Evolutionary conservation across 1,284 basidiomycete species (phyloP).

Genomic region (Pseudozyma thailandica): DNA sequence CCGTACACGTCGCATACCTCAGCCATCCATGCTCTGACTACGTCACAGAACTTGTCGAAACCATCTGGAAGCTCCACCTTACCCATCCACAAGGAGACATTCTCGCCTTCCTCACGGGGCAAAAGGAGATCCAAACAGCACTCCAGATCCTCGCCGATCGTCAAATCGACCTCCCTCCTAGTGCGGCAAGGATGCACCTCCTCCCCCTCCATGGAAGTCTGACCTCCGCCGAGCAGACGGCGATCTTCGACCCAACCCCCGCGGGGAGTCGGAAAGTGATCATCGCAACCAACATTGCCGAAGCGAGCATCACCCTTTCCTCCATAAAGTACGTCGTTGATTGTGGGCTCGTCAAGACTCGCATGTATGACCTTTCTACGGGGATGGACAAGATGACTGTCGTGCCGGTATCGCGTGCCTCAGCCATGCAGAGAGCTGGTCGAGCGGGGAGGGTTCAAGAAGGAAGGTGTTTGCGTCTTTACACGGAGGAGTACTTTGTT

Average conservation of each 20-base stretch:
- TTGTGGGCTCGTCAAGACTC: constrained; percentile 90
- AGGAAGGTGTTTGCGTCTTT: constrained; percentile 93
- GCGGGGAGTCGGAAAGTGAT: constrained; percentile 84
- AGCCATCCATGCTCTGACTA: constrained; percentile 67
- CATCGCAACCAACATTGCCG: constrained; percentile 94
- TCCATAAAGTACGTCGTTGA: constrained; percentile 96
- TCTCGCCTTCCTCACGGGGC: constrained; percentile 69
- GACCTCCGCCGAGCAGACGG: constrained; percentile 83
- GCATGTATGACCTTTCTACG: constrained; percentile 40
- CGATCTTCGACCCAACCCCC: constrained; percentile 81
- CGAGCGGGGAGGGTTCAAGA: constrained; percentile 72
- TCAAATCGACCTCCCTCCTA: constrained; percentile 74
- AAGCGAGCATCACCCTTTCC: constrained; percentile 95
- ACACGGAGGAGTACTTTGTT: constrained; percentile 76
- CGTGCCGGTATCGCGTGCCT: constrained; percentile 67
- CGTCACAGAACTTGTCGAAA: constrained; percentile 66
- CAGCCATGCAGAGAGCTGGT: constrained; percentile 68
- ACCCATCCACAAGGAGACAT: constrained; percentile 73
- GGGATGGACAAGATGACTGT: constrained; percentile 67
- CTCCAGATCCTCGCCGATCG: constrained; percentile 83
- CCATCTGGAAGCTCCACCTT: constrained; percentile 69
- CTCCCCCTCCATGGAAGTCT: constrained; percentile 89
- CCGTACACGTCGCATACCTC: constrained; percentile 69
- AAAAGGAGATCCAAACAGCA: constrained; percentile 75
- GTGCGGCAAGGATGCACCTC: constrained; percentile 75